phyloP scores from a whole-genome alignment of 2,329 filamentous ascomycete species.

The Trichothecium sympodiale region DNA sequence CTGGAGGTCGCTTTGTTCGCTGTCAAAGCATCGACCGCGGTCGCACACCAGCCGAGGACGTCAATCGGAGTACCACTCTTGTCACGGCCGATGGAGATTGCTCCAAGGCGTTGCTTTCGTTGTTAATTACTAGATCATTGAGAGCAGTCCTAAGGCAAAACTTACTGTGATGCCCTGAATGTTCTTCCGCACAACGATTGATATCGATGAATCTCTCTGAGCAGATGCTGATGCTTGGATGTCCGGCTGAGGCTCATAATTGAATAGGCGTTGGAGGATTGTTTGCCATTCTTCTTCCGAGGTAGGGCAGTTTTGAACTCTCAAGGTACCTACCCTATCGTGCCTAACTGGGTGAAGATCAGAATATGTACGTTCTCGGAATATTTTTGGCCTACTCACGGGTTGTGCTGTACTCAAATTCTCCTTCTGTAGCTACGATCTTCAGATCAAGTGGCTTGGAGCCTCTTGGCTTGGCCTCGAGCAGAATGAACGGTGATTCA shows the following conservation, averaged over 20 bases:
- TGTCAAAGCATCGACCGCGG: conserved; percentile 38
- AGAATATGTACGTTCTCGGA: conserved; percentile 3
- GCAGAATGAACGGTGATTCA: conserved; percentile 43
- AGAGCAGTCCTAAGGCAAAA: background rate
- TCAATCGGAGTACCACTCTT: conserved; percentile 49
- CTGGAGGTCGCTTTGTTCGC: conserved; percentile 32
- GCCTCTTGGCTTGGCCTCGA: conserved; percentile 43
- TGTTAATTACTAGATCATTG: conserved; percentile 9
- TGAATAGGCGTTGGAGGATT: conserved; percentile 46
- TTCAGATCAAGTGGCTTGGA: conserved; percentile 50
- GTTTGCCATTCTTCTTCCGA: conserved; percentile 55
- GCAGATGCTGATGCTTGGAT: conserved; percentile 52
- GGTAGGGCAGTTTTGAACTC: conserved; percentile 41
- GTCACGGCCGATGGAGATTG: conserved; percentile 39
- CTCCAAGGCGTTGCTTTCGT: conserved; percentile 55
- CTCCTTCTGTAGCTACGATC: conserved; percentile 57
- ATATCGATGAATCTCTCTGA: conserved; percentile 37
- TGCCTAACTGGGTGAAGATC: conserved; percentile 39
- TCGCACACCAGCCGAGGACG: conserved; percentile 60
- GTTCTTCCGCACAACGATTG: conserved; percentile 53
- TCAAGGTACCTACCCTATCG: conserved; percentile 39
- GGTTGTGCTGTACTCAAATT: conserved; percentile 44
- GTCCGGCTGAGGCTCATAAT: conserved; percentile 36
- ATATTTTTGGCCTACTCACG: conserved; percentile 37
- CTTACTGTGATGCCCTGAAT: conserved; percentile 58